These are phyloP conservation scores for Microbotryum intermedium DNA, from an alignment of 1,284 basidiomycete genomes.

Conservation along the genomic window DNA sequence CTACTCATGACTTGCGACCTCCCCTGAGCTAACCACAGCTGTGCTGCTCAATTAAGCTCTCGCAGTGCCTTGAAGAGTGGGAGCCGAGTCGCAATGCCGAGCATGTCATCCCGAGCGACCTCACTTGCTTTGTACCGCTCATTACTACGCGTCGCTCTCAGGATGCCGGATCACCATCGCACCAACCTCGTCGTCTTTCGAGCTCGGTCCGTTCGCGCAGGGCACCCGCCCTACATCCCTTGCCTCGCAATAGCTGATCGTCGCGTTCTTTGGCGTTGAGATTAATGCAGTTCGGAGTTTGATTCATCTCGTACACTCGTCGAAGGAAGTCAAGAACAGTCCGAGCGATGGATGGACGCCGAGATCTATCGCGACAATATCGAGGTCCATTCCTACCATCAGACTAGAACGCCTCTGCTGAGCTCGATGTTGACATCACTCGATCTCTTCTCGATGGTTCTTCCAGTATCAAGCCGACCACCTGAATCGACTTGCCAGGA, in stretches of 20 bases:
- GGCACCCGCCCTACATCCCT: background rate
- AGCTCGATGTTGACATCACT: background rate
- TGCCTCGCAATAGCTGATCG: background rate
- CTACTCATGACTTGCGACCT: too few species aligned
- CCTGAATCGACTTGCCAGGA: background rate
- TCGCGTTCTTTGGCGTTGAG: background rate
- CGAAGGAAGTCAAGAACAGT: background rate
- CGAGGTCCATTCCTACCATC: conserved; percentile 5
- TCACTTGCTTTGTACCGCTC: conserved; percentile 14
- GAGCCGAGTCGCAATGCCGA: too few species aligned
- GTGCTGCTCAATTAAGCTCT: too few species aligned
- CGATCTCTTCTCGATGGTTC: background rate
- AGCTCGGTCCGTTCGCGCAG: background rate
- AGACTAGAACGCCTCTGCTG: background rate
- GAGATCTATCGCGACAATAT: conserved; percentile 24
- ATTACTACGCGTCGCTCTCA: conserved; percentile 8
- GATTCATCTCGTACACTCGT: conserved; percentile 2
- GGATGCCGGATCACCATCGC: conserved; percentile 23
- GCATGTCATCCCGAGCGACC: background rate
- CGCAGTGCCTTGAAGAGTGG: too few species aligned
- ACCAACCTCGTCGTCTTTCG: conserved; percentile 17
- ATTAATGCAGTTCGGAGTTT: conserved; percentile 9
- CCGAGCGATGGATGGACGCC: background rate
- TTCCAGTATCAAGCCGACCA: conserved; percentile 15
- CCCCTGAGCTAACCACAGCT: too few species aligned